Conservation (phyloP, 2,329 filamentous ascomycete genomes). For the Coniochaeta sp. region DNA sequence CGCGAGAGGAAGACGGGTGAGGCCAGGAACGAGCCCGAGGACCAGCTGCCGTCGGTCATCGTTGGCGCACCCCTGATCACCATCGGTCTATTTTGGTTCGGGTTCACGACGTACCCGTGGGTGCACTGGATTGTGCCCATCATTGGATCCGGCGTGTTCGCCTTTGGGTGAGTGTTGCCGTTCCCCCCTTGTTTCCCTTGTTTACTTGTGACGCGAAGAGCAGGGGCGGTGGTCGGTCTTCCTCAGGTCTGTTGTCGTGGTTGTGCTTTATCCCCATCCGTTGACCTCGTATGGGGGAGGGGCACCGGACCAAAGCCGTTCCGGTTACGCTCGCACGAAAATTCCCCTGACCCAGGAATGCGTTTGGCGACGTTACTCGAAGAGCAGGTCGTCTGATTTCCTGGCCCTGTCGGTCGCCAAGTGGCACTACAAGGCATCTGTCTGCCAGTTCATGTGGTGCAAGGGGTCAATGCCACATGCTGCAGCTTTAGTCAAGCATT, state of each 20-base stretch:
- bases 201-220: not conserved
- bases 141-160: slow-evolving; percentile 66
- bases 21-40: slow-evolving; percentile 74
- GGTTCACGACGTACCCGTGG: slow-evolving; percentile 69
- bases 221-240: not conserved
- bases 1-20: slow-evolving; percentile 42
- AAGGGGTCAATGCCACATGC: not conserved
- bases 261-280: not conserved
- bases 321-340: not conserved
- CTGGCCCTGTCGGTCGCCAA: slow-evolving; percentile 13
- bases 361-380: not conserved
- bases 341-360: not conserved
- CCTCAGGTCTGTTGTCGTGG: not conserved
- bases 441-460: slow-evolving; percentile 1
- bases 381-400: slow-evolving; percentile 9
- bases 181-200: no score
- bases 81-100: slow-evolving; percentile 80
- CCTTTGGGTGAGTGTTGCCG: slow-evolving; percentile 48
- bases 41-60: slow-evolving; percentile 70
- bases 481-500: slow-evolving; percentile 21
- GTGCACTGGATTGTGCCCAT: slow-evolving; percentile 74
- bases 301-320: not conserved
- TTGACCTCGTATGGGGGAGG: not conserved
- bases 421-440: not conserved
- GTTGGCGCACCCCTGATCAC: slow-evolving; percentile 71